Conservation (phyloP, 1,284 basidiomycete genomes). For the Microbotryum scabiosae region DNA sequence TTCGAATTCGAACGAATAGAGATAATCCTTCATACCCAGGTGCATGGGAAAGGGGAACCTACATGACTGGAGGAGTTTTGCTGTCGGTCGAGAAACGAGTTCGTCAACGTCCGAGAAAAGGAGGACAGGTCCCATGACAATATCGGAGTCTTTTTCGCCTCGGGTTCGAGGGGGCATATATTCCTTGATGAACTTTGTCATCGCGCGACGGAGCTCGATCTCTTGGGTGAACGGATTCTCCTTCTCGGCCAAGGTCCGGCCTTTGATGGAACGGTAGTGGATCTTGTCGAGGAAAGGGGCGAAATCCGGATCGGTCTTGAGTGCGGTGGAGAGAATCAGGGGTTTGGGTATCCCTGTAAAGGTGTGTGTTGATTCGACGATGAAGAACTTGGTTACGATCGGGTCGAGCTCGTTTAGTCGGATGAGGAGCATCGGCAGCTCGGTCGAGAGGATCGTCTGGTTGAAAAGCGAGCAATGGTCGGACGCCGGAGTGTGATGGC, state of each 20-base stretch:
- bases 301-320: conserved; percentile 38
- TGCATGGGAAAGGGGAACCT: conserved; percentile 53
- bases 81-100: conserved; percentile 52
- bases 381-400: conserved; percentile 56
- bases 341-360: conserved; percentile 56
- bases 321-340: conserved; percentile 44
- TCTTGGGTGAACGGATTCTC: conserved; percentile 43
- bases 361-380: conserved; percentile 57
- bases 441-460: conserved; percentile 43
- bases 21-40: conserved; percentile 55
- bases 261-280: conserved; percentile 41
- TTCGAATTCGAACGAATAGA: conserved; percentile 57
- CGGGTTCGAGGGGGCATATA: conserved; percentile 42
- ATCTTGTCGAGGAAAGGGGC: conserved; percentile 51
- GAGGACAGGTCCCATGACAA: conserved; percentile 48
- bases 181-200: conserved; percentile 21
- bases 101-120: conserved; percentile 61
- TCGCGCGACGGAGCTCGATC: conserved; percentile 38
- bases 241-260: conserved; percentile 32
- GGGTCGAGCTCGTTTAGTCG: conserved; percentile 56
- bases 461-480: conserved; percentile 15
- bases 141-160: conserved; percentile 44
- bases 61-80: conserved; percentile 54
- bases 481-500: neutral
- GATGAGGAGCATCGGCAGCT: conserved; percentile 61